A percentile compares a stretch with the other conserved stretches of the same genome.
phyloP scores from a whole-genome alignment of 192 early-diverging fungal species.

The Fimicolochytrium jonesii region DNA sequence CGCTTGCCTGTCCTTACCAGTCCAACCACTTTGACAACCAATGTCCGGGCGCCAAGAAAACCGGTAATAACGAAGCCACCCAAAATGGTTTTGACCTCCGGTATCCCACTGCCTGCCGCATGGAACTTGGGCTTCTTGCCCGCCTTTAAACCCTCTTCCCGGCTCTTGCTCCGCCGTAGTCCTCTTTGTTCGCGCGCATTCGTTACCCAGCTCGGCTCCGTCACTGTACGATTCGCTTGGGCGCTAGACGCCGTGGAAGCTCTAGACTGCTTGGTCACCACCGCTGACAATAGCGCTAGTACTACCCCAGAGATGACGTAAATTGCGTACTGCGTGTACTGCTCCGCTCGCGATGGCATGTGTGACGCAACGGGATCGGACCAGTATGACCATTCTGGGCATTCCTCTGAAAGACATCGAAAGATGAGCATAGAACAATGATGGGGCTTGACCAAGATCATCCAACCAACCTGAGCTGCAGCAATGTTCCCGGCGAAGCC shows the following conservation, averaged over 20 bases:
- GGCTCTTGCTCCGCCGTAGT: conserved; percentile 4
- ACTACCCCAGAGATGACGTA: conserved; percentile 9
- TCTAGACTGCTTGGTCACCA: background rate
- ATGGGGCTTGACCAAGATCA: no score
- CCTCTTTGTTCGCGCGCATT: conserved; percentile 10
- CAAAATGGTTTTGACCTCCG: conserved; percentile 93
- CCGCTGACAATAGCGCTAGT: conserved; percentile 5
- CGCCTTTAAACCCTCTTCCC: background rate
- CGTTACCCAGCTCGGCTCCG: conserved; percentile 9
- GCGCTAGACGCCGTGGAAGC: background rate
- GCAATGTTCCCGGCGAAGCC: background rate
- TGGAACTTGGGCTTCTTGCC: conserved; percentile 16
- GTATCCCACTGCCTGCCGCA: conserved; percentile 72
- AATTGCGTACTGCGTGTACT: background rate
- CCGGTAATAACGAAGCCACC: conserved; percentile 93
- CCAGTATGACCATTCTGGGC: no score
- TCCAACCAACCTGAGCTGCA: no score
- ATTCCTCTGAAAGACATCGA: no score
- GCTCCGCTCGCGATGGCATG: no score
- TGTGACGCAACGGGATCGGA: no score
- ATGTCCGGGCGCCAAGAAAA: conserved; percentile 83
- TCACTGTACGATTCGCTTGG: conserved; percentile 8
- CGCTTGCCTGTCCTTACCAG: conserved; percentile 10
- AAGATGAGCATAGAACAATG: no score
- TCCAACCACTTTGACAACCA: conserved; percentile 46